These are phyloP conservation scores for Calocybe indica DNA, from an alignment of 768 basidiomycete species.

Conservation along the genomic window DNA sequence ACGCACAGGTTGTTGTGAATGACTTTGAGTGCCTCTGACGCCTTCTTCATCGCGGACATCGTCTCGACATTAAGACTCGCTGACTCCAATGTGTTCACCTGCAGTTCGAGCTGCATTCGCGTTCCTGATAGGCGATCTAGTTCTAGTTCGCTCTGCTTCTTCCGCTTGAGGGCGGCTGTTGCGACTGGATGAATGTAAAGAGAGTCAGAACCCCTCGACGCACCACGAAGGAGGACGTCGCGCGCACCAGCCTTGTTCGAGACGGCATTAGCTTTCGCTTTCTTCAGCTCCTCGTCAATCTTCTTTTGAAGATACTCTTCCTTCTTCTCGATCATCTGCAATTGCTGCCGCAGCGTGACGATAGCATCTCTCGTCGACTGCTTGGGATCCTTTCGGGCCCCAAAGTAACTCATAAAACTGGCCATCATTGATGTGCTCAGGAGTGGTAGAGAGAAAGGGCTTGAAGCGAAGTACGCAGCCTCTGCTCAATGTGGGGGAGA, in stretches of 20 bases:
- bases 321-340: constrained; percentile 98
- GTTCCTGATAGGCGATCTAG: constrained; percentile 81
- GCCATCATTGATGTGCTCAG: constrained; percentile 50
- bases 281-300: constrained; percentile 90
- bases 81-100: constrained; percentile 94
- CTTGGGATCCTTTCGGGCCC: constrained; percentile 75
- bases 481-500: constrained; percentile 14
- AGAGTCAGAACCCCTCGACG: constrained; percentile 3
- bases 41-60: constrained; percentile 96
- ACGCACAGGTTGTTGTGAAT: constrained; percentile 90
- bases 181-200: constrained; percentile 52
- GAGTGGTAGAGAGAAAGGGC: constrained; percentile 7
- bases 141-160: constrained; percentile 86
- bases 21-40: constrained; percentile 78
- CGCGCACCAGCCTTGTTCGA: constrained; percentile 89
- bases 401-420: constrained; percentile 84
- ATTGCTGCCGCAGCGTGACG: constrained; percentile 85
- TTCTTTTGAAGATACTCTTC: constrained; percentile 95
- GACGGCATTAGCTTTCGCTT: constrained; percentile 89
- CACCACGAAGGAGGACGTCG: background rate
- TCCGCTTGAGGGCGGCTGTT: constrained; percentile 83
- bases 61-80: constrained; percentile 98
- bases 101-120: constrained; percentile 89
- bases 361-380: constrained; percentile 89
- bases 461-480: constrained; percentile 11